Evolutionary conservation across 768 basidiomycete genomes (phyloP).

Genomic region (Suillus fuscotomentosus): DNA sequence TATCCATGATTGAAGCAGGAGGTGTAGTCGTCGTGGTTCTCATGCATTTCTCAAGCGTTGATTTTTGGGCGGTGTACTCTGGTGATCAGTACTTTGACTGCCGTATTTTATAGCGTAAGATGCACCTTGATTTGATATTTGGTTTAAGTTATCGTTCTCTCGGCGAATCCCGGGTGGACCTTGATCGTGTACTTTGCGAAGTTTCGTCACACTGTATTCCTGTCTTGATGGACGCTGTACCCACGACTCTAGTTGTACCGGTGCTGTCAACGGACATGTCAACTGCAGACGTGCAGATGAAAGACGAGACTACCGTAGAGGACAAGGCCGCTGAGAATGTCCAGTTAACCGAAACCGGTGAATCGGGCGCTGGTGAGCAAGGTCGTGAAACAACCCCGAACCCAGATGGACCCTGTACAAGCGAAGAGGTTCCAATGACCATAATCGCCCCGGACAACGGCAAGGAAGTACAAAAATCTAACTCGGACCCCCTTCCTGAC

Average conservation of each 20-base stretch:
- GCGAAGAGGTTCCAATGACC: neutral
- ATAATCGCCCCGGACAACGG: slow-evolving; percentile 1
- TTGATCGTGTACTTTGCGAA: neutral
- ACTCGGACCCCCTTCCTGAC: slow-evolving; percentile 4
- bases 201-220: neutral
- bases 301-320: neutral
- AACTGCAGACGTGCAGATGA: slow-evolving; percentile 1
- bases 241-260: neutral
- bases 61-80: no score
- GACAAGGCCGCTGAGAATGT: neutral
- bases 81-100: no score
- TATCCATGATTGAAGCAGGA: neutral
- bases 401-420: slow-evolving; percentile 1
- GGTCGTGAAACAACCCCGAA: neutral
- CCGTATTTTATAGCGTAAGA: no score
- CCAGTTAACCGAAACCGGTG: neutral
- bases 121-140: no score
- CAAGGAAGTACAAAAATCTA: slow-evolving; percentile 6
- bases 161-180: neutral
- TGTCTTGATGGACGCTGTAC: neutral
- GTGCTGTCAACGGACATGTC: neutral
- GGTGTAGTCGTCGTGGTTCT: no score
- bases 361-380: neutral
- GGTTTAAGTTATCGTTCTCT: neutral
- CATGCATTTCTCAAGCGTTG: no score